Evolutionary conservation across 2,329 filamentous ascomycete species (phyloP), one percentile per base, ranked within the genome.

Genomic region (Amylocarpus encephaloides): DNA sequence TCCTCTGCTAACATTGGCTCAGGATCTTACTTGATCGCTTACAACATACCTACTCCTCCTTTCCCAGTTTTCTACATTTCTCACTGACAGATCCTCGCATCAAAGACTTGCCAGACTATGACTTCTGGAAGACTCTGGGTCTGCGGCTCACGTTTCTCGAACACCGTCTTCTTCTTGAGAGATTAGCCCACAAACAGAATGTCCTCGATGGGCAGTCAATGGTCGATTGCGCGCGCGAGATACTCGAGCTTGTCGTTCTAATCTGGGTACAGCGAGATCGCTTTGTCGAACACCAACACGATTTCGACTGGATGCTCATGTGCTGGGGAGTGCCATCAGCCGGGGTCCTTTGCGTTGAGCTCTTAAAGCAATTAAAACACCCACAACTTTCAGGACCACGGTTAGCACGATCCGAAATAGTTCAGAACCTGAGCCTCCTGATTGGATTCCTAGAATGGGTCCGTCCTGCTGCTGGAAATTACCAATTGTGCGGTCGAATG

Each of bases 101-200:
- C 15, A 66, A 68, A 2, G 61, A 70, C 0, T 61, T 67, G 7
- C 35, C 67, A 0, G 54, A 65, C 0, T 59, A 63, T 0, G 52
- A 76, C 0, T 75, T 75, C 46, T 66, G 68, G 5, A 66, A 74
- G 2, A 69, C 77, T 12, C 61, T 80, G 1, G 62, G 18, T n/a
- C 43, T 77, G 1, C 68, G 69, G 2, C 67, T 80, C 2, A 71
- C 75, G 18, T 72, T 78, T 41, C 63, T 80, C 0, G 74, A 81
- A 38, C 82, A 81, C 35, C 67, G 78, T 2, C 82, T 84, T 50
- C 72, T 83, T 9, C 66, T 82, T 5, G 76, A 83, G 49, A 70
- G 80, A 13, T 70, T 82, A 0, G 64, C 83, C 7, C 68, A 76
- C 18, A 77, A 75, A 15, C 67, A 69, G 0, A 63, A 69, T 11